phyloP scores from a whole-genome alignment of 2,329 filamentous ascomycete species.

The Aurifilum marmelostoma region DNA sequence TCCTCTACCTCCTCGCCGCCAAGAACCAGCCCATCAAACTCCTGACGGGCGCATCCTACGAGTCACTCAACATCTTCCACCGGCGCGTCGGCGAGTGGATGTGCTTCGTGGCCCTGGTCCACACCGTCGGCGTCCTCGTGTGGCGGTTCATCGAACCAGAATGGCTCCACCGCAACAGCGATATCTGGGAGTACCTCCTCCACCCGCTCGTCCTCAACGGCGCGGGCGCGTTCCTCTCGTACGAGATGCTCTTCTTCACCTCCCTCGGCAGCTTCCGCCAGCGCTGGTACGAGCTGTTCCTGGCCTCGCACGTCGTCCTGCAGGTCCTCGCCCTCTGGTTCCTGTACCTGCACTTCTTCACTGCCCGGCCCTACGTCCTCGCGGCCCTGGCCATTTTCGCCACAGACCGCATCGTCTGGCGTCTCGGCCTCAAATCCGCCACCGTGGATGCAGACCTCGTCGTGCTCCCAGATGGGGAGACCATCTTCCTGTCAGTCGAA shows the following conservation, averaged over 20 bases:
- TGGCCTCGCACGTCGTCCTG: conserved; percentile 60
- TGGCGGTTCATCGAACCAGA: conserved; percentile 57
- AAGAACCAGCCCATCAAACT: conserved; percentile 67
- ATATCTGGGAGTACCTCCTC: conserved; percentile 53
- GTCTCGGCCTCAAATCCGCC: conserved; percentile 55
- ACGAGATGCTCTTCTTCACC: conserved; percentile 65
- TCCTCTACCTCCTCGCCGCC: conserved; percentile 65
- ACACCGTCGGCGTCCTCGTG: conserved; percentile 57
- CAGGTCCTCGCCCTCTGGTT: conserved; percentile 59
- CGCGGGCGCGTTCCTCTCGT: conserved; percentile 54
- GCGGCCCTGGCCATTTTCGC: conserved; percentile 59
- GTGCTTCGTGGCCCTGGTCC: conserved; percentile 61
- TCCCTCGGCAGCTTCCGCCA: conserved; percentile 63
- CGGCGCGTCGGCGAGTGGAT: conserved; percentile 64
- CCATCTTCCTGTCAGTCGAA: conserved; percentile 49
- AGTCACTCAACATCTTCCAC: conserved; percentile 68
- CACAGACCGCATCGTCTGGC: conserved; percentile 60
- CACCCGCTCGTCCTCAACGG: conserved; percentile 57
- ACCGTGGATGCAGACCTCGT: conserved; percentile 52
- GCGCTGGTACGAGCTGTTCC: conserved; percentile 65
- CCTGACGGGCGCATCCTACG: conserved; percentile 67
- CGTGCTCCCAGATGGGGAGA: conserved; percentile 60
- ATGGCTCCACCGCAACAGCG: conserved; percentile 44
- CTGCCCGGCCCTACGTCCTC: conserved; percentile 55
- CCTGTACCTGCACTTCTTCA: conserved; percentile 62